Percentiles rank a stretch among this genome's conserved stretches.
Conservation (phyloP, 768 basidiomycete genomes). For the Leccinum truebloodii region DNA sequence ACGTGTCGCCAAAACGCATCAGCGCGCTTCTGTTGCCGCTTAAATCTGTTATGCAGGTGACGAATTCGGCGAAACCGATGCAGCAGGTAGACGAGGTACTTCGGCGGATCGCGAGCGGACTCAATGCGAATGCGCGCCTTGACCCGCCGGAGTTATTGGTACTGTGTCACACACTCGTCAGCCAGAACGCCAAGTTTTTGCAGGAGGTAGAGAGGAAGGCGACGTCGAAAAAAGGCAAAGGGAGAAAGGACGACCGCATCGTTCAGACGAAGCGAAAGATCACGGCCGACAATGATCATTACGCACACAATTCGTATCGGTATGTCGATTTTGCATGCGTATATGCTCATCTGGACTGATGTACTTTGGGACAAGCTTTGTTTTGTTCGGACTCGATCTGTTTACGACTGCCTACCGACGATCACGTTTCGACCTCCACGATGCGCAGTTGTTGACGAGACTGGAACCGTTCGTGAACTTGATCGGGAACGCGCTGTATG, state of each 20-base stretch:
- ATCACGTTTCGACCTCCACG: constrained; percentile 82
- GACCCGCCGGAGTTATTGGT: constrained; percentile 69
- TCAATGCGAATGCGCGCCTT: constrained; percentile 80
- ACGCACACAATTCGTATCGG: constrained; percentile 87
- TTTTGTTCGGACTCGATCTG: constrained; percentile 89
- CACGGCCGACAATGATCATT: constrained; percentile 61
- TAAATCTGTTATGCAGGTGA: constrained; percentile 82
- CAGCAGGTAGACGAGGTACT: constrained; percentile 86
- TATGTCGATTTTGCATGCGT: constrained; percentile 32
- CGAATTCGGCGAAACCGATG: constrained; percentile 78
- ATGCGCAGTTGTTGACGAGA: constrained; percentile 71
- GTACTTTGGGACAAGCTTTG: constrained; percentile 54
- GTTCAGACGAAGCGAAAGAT: constrained; percentile 78
- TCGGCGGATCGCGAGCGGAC: constrained; percentile 75
- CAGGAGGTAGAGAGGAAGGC: constrained; percentile 50
- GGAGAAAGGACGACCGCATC: constrained; percentile 54
- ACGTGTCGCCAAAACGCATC: constrained; percentile 75
- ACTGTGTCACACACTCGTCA: constrained; percentile 87
- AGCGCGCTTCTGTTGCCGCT: constrained; percentile 76
- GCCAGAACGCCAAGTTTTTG: constrained; percentile 86
- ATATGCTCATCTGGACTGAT: constrained; percentile 2
- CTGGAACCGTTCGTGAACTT: constrained; percentile 84
- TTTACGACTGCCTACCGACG: constrained; percentile 86
- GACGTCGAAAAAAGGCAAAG: constrained; percentile 33
- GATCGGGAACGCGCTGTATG: constrained; percentile 92